Evolutionary conservation across 202 grass and related monocot species (phyloP).

Genomic region (Bolboschoenoplectus hybrid): DNA sequence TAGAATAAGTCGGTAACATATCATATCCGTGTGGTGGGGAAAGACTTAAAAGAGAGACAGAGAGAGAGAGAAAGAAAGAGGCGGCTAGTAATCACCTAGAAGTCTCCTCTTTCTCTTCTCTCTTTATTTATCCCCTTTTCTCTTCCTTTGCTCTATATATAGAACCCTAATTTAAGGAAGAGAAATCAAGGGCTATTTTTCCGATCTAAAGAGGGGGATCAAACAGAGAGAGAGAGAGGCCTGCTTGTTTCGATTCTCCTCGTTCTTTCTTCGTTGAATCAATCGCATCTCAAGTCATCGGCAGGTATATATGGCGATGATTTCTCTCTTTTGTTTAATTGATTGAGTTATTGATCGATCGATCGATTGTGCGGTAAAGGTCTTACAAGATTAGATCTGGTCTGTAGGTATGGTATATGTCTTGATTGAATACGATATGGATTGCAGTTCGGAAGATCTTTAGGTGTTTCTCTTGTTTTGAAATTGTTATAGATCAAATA

Average conservation of each 20-base stretch:
- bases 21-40: constrained; percentile 28
- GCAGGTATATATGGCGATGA: neutral
- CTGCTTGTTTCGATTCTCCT: neutral
- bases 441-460: neutral
- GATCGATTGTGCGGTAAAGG: neutral
- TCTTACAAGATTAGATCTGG: neutral
- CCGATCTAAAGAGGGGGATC: neutral
- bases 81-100: constrained; percentile 30
- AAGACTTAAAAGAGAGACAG: neutral
- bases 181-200: neutral
- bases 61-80: constrained; percentile 25
- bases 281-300: constrained; percentile 19
- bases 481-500: neutral
- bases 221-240: neutral
- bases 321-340: neutral
- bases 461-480: neutral
- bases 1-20: constrained; percentile 16
- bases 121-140: neutral
- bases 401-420: neutral
- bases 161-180: neutral
- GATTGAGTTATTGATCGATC: neutral
- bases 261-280: constrained; percentile 5
- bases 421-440: neutral
- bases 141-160: constrained; percentile 38
- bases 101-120: constrained; percentile 28